Conservation (phyloP, 805 yeast genomes). For the Maudiozyma turicensis region DNA sequence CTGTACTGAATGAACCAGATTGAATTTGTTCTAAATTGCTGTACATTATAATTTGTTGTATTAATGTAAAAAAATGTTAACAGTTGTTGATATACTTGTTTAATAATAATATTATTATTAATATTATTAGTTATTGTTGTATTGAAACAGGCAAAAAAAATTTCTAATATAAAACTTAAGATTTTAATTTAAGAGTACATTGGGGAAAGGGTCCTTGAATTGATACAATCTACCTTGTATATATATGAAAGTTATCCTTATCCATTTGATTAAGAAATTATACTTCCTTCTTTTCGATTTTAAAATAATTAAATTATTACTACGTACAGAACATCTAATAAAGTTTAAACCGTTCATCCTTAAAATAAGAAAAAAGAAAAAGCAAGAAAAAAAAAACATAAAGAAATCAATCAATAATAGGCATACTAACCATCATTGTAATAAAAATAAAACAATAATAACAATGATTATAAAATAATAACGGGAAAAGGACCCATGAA, state of each 20-base stretch:
- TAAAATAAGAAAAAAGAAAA: not conserved
- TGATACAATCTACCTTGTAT: not conserved
- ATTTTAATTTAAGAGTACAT: not conserved
- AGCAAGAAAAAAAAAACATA: too few relatives aligned
- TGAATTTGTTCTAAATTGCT: slow-evolving; percentile 17
- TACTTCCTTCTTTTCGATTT: too few relatives aligned
- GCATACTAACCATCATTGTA: too few relatives aligned
- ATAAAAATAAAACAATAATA: too few relatives aligned
- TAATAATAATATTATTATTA: not conserved
- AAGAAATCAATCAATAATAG: too few relatives aligned
- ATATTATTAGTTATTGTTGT: not conserved
- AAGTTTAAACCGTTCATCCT: not conserved
- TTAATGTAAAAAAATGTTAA: not conserved
- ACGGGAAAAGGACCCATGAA: not conserved
- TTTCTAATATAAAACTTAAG: not conserved
- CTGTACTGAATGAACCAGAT: slow-evolving; percentile 28
- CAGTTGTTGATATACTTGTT: not conserved
- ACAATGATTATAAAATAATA: too few relatives aligned
- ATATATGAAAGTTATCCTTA: not conserved
- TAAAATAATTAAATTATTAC: not conserved
- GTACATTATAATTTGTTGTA: slow-evolving; percentile 7
- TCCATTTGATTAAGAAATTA: not conserved
- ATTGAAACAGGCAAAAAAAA: not conserved
- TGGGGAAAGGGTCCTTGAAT: not conserved
- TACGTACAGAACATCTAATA: not conserved